phyloP scores from a whole-genome alignment of 129 eudicot species.

The Artemisia argyi region DNA sequence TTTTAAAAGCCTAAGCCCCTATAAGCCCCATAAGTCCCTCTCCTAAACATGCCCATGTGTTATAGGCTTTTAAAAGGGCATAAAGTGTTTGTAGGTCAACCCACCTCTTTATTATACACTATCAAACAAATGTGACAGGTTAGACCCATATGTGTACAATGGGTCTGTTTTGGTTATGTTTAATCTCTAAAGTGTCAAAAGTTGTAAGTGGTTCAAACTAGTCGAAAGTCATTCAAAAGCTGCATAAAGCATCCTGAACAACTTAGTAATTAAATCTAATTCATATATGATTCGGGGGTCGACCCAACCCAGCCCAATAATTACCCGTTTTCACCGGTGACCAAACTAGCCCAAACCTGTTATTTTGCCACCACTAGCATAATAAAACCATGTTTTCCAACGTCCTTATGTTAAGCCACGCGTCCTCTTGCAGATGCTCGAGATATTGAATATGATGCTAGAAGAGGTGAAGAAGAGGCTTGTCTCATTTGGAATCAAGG shows the following conservation, averaged over 20 bases:
- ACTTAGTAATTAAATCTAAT: too few relatives aligned
- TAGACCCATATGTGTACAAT: too few relatives aligned
- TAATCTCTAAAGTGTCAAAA: too few relatives aligned
- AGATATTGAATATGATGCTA: constrained; percentile 72
- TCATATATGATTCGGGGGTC: neutral
- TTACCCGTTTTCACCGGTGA: neutral
- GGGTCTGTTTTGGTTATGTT: too few relatives aligned
- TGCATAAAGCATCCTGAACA: too few relatives aligned
- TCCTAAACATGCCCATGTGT: too few relatives aligned
- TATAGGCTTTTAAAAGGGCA: neutral
- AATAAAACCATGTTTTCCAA: neutral
- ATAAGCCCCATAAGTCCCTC: too few relatives aligned
- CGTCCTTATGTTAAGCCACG: neutral
- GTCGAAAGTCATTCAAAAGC: too few relatives aligned
- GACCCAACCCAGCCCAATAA: neutral
- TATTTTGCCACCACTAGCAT: neutral
- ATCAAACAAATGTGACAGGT: neutral
- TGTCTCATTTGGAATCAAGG: constrained; percentile 51
- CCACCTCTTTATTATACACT: too few relatives aligned
- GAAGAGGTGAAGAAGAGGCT: constrained; percentile 69
- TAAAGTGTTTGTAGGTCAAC: neutral
- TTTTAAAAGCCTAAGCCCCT: too few relatives aligned
- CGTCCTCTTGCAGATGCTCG: constrained; percentile 57
- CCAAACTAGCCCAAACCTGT: neutral
- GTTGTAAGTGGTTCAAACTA: too few relatives aligned